Base-by-base conservation (phyloP, 495 filamentous ascomycete species). In the Viridothelium virens region DNA sequence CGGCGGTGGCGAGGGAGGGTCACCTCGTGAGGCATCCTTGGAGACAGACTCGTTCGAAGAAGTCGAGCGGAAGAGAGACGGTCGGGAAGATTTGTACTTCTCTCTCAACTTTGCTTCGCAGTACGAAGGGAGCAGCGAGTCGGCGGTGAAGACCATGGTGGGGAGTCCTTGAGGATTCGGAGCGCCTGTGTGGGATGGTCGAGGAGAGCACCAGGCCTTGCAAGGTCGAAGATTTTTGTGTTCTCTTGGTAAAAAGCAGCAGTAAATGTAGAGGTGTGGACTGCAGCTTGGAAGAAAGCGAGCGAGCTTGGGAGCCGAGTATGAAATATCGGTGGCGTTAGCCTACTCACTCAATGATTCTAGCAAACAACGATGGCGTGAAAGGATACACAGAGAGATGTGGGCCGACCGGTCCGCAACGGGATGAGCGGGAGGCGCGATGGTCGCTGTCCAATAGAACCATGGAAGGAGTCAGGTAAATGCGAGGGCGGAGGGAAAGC, bases 1-100 rank as follows among this genome's bases (percentile, higher is more conserved):
- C 41, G 63, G 63, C 4, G 63, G 63, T 10, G 63, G 63, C 34
- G 63, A 53, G 5, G 63, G 63, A 48, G 63, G 63, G 63, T 65
- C 63, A 31, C 36, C 47, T 56, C 63, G 41, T 16, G 44, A 56
- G 5, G 62, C 10, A 18, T 63, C 16, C 18, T 31, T 41, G 44
- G 37, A 4, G 10, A 47, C 3, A 7, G 62, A 41, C 6, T 48
- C 39, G 12, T 39, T 38, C 2, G n/a, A 18, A 56, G 44, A 12
- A 14, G 41, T 18, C 7, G 41, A 38, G 31, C n/a, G n/a, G 38
- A 16, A 56, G 12, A 5, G 56, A 6, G 63, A 4, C 7, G 53
- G 53, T 36, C 53, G 18, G 7, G 31, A 33, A 36, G 53, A 33
- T 11, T 59, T 33, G 10, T 18, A 33, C 31, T 59, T 59, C 25